Percentiles rank a stretch among this genome's conserved stretches.
These are phyloP conservation scores for Metschnikowia kofuensis DNA, from an alignment of 805 yeast species.

Conservation along the genomic window DNA sequence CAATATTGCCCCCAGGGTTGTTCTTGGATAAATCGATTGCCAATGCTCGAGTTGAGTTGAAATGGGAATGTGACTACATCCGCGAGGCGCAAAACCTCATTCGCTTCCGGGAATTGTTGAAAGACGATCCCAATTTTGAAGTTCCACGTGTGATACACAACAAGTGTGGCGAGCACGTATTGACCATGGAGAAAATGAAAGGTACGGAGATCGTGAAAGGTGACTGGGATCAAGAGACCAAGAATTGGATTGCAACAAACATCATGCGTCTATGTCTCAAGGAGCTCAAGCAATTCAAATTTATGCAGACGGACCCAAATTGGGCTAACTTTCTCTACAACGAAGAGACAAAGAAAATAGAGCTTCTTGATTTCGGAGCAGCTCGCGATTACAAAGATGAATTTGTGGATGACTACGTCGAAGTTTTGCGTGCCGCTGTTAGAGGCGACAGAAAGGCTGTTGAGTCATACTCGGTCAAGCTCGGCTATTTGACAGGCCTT, in stretches of 20 bases:
- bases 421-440: constrained; percentile 72
- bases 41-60: constrained; percentile 87
- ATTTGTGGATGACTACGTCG: constrained; percentile 68
- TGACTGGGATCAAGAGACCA: constrained; percentile 67
- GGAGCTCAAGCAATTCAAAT: constrained; percentile 80
- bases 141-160: constrained; percentile 82
- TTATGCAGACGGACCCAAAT: constrained; percentile 98
- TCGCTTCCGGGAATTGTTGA: constrained; percentile 57
- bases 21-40: constrained; percentile 89
- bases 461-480: constrained; percentile 58
- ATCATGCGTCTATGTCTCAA: constrained; percentile 83
- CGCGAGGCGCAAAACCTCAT: constrained; percentile 81
- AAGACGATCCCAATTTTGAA: constrained; percentile 56
- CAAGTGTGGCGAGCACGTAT: constrained; percentile 74
- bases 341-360: constrained; percentile 64
- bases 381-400: constrained; percentile 71
- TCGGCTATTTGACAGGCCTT: constrained; percentile 89
- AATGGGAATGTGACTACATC: constrained; percentile 96
- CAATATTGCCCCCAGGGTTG: constrained; percentile 84
- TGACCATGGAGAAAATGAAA: constrained; percentile 85
- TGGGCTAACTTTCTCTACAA: constrained; percentile 97
- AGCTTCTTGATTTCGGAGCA: constrained; percentile 93
- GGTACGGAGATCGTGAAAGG: constrained; percentile 83
- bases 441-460: constrained; percentile 62
- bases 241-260: constrained; percentile 77